Evolutionary conservation across 345 rosid species (phyloP).

Genomic region (Syzygium oleosum): DNA sequence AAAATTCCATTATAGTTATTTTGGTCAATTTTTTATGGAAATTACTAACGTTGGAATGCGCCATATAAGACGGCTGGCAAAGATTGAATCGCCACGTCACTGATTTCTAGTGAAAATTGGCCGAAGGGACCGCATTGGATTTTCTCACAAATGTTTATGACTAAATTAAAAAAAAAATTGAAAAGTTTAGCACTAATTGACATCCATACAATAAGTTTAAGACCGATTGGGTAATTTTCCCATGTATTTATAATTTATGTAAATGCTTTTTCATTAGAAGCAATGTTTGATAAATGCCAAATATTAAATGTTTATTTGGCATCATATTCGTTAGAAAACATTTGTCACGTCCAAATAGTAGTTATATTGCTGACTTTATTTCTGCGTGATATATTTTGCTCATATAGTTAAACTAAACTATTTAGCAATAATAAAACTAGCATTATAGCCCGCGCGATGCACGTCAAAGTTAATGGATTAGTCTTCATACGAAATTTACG

Average conservation of each 20-base stretch:
- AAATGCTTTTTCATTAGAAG: too few species aligned
- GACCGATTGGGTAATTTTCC: too few species aligned
- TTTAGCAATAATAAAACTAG: too few species aligned
- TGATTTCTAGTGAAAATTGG: neutral
- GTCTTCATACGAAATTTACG: too few species aligned
- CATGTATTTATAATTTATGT: too few species aligned
- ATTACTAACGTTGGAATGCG: neutral
- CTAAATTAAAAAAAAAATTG: too few species aligned
- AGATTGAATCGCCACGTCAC: neutral
- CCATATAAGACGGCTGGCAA: neutral
- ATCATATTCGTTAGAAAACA: neutral
- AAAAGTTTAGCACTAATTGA: neutral
- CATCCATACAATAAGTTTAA: neutral
- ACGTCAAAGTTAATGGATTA: too few species aligned
- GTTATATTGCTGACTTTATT: too few species aligned
- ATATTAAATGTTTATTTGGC: neutral
- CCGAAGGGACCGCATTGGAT: too few species aligned
- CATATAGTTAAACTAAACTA: too few species aligned
- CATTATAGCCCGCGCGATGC: too few species aligned
- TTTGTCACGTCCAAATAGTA: neutral
- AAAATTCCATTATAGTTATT: neutral
- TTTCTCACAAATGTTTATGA: neutral
- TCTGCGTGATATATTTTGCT: too few species aligned
- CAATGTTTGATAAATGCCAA: accelerated
- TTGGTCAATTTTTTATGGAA: neutral